phyloP scores from a whole-genome alignment of 305 asterid genomes.

The Solanum aculeatissimum region DNA sequence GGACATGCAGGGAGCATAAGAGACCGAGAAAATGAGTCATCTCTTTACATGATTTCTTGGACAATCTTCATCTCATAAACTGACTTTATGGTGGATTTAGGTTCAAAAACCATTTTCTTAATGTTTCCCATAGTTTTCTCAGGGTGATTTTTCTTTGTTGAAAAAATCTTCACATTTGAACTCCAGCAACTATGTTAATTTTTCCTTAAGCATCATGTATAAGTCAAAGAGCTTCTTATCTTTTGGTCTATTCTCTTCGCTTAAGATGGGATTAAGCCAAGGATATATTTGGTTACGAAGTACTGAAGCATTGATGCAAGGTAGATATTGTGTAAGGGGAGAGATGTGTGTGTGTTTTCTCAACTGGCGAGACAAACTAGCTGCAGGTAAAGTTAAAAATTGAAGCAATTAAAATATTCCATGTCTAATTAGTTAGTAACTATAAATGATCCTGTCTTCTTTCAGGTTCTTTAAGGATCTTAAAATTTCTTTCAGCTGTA shows the following conservation, averaged over 20 bases:
- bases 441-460: background rate
- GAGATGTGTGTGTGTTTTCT: background rate
- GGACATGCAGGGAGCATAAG: background rate
- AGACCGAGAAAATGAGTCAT: background rate
- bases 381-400: background rate
- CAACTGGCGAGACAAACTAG: background rate
- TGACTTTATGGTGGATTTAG: background rate
- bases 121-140: background rate
- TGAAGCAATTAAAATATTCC: background rate
- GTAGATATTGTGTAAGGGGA: background rate
- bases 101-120: background rate
- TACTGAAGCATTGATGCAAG: background rate
- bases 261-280: background rate
- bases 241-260: background rate
- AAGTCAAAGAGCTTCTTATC: background rate
- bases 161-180: background rate
- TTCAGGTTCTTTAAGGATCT: background rate
- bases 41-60: background rate
- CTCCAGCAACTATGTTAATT: background rate
- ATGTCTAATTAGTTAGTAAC: background rate
- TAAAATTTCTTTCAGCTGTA: background rate
- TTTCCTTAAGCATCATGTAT: background rate
- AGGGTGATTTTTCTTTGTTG: background rate
- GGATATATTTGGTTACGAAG: background rate
- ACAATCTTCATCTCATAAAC: background rate